Base-by-base conservation (phyloP, 805 yeast species). In the Kodamaea hsintzibuensis region DNA sequence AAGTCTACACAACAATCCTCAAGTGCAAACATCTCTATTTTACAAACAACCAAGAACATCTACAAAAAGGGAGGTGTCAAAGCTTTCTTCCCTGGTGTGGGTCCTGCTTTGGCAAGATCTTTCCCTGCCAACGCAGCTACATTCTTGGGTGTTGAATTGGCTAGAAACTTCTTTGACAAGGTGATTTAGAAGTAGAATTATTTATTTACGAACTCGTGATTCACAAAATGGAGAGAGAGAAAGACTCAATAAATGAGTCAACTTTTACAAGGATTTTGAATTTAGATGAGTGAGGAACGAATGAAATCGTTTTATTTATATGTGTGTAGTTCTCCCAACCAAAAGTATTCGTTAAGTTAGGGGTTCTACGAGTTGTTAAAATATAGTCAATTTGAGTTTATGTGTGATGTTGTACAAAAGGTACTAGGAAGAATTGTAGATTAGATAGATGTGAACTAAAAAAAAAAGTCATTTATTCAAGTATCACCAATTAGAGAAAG, bases 51-150 rank as follows among this genome's bases (percentile, higher is more conserved):
- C 7, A 74, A 75, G 54, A 76, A 81, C 51, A 86, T 93, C 49
- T 91, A 91, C 68, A 68, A 74, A 6, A 82, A 82, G 57, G 93
- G 92, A 18, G 98, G 98, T 22, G 60, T 91, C 59, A 88, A 85
- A 67, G 97, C 96, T 0, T 93, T 93, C 74, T 93, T 92, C 89
- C 98, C 98, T 2, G 99, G 99, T 54, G 79, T 93, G 19, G 98
- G 97, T 0, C 98, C 99, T 5, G 98, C 98, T 1, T 76, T 93
- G 65, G 83, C 91, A 22, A 82, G 99, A 71, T 86, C 96, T 42
- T 93, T 95, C 87, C 98, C 98, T 2, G 98, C 98, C 18, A 93
- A 95, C 71, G 99, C 99, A n/a, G 98, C 99, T 7, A 92, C 98
- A 2, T 93, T 93, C 75, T 81, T 91, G 37, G 99, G 98, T 47